These are phyloP conservation scores for Pseudotsuga menziesii DNA, from an alignment of 75 land plant genomes.

Conservation along the genomic window DNA sequence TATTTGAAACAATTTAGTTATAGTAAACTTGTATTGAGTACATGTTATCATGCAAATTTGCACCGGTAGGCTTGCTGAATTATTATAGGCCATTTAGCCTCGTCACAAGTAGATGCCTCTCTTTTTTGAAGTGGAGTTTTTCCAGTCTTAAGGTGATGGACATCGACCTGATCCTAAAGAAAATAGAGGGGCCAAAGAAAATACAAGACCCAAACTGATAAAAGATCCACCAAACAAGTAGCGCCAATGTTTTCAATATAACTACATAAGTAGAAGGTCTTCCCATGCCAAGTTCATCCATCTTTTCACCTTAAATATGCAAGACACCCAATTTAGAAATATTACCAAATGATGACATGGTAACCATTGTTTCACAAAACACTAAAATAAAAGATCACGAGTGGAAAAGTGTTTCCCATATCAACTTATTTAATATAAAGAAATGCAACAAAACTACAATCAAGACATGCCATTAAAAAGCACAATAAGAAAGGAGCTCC, in stretches of 20 bases:
- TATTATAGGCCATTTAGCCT: too few species aligned
- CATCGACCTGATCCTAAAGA: too few species aligned
- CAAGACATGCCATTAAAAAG: background rate
- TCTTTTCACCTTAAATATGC: slow-evolving; percentile 51
- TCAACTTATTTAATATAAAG: background rate
- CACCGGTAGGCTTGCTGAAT: too few species aligned
- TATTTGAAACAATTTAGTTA: too few species aligned
- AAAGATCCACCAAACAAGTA: slow-evolving; percentile 12
- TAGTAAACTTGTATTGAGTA: too few species aligned
- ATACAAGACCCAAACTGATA: too few species aligned
- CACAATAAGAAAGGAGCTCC: background rate
- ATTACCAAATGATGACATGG: background rate
- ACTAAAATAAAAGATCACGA: background rate
- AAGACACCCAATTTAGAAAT: background rate
- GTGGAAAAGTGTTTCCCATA: background rate
- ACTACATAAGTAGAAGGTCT: slow-evolving; percentile 99
- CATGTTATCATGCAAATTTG: too few species aligned
- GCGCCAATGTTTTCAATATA: slow-evolving; percentile 81
- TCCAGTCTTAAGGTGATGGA: too few species aligned
- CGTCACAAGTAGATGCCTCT: too few species aligned
- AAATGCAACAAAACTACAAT: background rate
- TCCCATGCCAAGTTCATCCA: slow-evolving; percentile 99
- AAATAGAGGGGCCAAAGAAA: too few species aligned
- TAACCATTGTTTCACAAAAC: background rate
- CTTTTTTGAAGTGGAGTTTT: too few species aligned